Evolutionary conservation across 2,329 filamentous ascomycete genomes (phyloP).

Genomic region (Drechslerella stenobrocha): DNA sequence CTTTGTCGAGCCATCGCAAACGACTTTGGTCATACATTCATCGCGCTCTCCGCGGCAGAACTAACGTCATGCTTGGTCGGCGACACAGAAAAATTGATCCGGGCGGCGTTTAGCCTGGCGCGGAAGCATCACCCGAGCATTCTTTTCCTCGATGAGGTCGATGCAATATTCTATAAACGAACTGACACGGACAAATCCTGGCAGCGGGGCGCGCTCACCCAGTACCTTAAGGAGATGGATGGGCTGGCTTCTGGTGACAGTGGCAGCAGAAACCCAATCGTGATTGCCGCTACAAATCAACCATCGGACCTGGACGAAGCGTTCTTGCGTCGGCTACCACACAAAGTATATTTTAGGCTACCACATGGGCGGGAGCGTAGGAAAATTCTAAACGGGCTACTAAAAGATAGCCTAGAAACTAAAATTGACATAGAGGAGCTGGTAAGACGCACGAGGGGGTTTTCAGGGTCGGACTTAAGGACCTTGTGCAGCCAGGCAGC

Average conservation of each 20-base stretch:
- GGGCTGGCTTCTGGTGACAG: conserved; percentile 10
- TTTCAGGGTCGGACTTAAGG: conserved; percentile 33
- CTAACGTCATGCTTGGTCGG: conserved; percentile 4
- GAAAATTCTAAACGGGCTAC: conserved; percentile 21
- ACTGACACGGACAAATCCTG: conserved; percentile 13
- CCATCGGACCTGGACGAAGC: conserved; percentile 24
- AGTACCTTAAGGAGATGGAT: conserved; percentile 31
- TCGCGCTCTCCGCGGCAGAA: conserved; percentile 9
- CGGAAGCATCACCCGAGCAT: conserved; percentile 30
- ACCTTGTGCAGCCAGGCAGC: conserved; percentile 25
- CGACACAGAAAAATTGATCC: conserved; percentile 21
- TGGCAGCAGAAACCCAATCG: conserved; percentile 10
- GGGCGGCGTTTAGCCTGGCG: conserved; percentile 13
- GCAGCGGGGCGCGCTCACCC: conserved; percentile 15
- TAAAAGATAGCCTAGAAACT: conserved; percentile 17
- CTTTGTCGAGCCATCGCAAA: conserved; percentile 23
- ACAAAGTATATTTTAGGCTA: conserved; percentile 14
- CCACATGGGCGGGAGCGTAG: conserved; percentile 7
- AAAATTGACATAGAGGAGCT: conserved; percentile 14
- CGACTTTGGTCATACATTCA: conserved; percentile 10
- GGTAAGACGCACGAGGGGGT: conserved; percentile 16
- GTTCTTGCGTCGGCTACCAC: conserved; percentile 23
- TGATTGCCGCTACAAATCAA: conserved; percentile 30
- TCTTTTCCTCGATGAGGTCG: conserved; percentile 33
- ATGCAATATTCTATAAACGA: conserved; percentile 25